phyloP scores from a whole-genome alignment of 257 asterid genomes.

The Forsythia suspensa region DNA sequence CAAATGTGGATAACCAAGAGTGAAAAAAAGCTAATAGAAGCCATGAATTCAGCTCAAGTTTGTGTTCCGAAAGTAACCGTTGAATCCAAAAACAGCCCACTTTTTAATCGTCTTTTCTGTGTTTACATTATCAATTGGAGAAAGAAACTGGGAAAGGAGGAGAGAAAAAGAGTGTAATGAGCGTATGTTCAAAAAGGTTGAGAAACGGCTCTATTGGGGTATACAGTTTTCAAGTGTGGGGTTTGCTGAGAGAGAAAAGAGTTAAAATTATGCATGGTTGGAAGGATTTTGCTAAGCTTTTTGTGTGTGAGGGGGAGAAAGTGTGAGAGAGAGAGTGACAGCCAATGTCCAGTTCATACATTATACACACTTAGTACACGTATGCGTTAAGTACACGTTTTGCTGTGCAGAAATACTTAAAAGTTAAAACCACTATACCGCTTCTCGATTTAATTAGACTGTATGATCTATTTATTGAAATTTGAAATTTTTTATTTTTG shows the following conservation, averaged over 20 bases:
- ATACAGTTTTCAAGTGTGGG: neutral
- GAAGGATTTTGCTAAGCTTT: neutral
- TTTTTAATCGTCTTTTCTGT: slow-evolving; percentile 30
- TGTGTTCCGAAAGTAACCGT: slow-evolving; percentile 2
- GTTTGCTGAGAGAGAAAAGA: neutral
- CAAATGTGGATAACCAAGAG: slow-evolving; percentile 42
- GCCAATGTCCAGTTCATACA: neutral
- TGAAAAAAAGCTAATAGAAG: slow-evolving; percentile 31
- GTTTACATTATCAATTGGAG: slow-evolving; percentile 63
- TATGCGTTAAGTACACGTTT: neutral
- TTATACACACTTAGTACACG: neutral
- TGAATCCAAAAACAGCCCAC: slow-evolving; percentile 5
- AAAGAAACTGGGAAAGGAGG: slow-evolving; percentile 11
- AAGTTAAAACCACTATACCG: too few relatives aligned
- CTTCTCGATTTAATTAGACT: too few relatives aligned
- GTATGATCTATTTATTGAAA: too few relatives aligned
- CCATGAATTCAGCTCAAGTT: slow-evolving; percentile 43
- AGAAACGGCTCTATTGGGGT: slow-evolving; percentile 25
- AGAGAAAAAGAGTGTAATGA: slow-evolving; percentile 17
- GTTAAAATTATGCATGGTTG: neutral
- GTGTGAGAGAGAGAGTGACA: neutral
- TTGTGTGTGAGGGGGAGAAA: neutral
- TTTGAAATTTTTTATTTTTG: too few relatives aligned
- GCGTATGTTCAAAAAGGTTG: slow-evolving; percentile 1
- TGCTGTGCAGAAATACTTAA: too few relatives aligned